phyloP scores from a whole-genome alignment of 495 filamentous ascomycete genomes.

The Amniculicola lignicola region DNA sequence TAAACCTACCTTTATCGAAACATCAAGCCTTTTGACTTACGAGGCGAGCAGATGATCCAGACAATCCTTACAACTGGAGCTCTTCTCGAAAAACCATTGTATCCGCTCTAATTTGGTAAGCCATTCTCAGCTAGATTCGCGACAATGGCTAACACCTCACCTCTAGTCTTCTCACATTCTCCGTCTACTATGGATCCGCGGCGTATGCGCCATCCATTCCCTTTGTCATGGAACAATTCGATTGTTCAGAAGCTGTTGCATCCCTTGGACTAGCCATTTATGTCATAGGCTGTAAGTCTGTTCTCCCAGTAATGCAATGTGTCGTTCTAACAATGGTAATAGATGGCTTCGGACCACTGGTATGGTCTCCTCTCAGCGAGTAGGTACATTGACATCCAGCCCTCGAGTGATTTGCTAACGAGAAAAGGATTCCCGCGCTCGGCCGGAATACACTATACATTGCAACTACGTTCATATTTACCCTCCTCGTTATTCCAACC shows the following conservation, averaged over 20 bases:
- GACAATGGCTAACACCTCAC: slow-evolving; percentile 5
- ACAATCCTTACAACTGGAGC: slow-evolving; percentile 1
- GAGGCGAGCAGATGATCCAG: neutral
- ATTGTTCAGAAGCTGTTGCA: slow-evolving; percentile 33
- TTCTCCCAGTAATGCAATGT: neutral
- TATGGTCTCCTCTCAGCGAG: slow-evolving; percentile 25
- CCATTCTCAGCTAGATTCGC: neutral
- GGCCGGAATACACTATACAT: slow-evolving; percentile 37
- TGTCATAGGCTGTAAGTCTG: slow-evolving; percentile 33
- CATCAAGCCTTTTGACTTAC: neutral
- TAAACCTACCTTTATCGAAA: no score
- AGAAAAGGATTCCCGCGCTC: slow-evolving; percentile 34
- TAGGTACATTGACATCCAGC: no score
- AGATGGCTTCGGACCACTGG: slow-evolving; percentile 39
- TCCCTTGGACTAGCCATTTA: slow-evolving; percentile 40
- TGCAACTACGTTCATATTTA: slow-evolving; percentile 32
- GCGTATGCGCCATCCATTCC: slow-evolving; percentile 26
- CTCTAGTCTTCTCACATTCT: slow-evolving; percentile 36
- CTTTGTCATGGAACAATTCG: slow-evolving; percentile 30
- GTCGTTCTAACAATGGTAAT: neutral
- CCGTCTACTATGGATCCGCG: slow-evolving; percentile 27
- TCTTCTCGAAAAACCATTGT: neutral
- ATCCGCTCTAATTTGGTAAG: neutral
- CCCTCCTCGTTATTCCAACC: slow-evolving; percentile 31
- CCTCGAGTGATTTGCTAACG: no score